These are phyloP conservation scores for Xylariaceae sp. DNA, from an alignment of 2,329 filamentous ascomycete species.

Conservation along the genomic window DNA sequence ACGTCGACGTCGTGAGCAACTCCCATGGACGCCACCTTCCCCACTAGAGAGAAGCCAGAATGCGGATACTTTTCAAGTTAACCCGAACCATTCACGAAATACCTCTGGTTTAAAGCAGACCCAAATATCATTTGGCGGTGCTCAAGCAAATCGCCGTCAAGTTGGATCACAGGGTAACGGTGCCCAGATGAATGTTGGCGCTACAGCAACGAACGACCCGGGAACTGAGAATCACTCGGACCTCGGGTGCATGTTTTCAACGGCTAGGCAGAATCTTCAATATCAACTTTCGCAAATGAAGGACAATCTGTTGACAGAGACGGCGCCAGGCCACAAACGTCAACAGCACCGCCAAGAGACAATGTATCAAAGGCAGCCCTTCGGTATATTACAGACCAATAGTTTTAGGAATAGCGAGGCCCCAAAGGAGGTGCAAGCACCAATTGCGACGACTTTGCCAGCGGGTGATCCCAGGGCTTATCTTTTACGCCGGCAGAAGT, in stretches of 20 bases:
- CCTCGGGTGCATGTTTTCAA: constrained; percentile 15
- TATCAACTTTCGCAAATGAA: constrained; percentile 20
- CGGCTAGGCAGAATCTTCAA: constrained; percentile 16
- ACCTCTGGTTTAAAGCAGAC: constrained; percentile 26
- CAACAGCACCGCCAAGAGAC: constrained; percentile 5
- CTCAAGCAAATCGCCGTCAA: constrained; percentile 9
- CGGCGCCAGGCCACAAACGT: background rate
- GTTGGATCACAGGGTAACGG: background rate
- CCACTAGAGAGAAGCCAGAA: constrained; percentile 18
- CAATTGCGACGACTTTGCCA: constrained; percentile 28
- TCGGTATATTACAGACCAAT: constrained; percentile 11
- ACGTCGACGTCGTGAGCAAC: constrained; percentile 16
- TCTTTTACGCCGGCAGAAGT: constrained; percentile 34
- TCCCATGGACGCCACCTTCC: constrained; percentile 33
- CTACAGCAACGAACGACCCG: background rate
- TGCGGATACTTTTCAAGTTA: background rate
- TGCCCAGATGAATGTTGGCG: background rate
- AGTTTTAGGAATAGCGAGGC: constrained; percentile 1
- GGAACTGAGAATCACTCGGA: background rate
- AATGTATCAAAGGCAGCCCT: constrained; percentile 9
- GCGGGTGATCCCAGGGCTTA: constrained; percentile 33
- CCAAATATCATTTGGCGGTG: constrained; percentile 25
- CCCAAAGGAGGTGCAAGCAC: constrained; percentile 21
- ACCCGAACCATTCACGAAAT: background rate
- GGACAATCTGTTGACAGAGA: background rate